phyloP scores from a whole-genome alignment of 2,329 filamentous ascomycete genomes.

The Neonectria neomacrospora region DNA sequence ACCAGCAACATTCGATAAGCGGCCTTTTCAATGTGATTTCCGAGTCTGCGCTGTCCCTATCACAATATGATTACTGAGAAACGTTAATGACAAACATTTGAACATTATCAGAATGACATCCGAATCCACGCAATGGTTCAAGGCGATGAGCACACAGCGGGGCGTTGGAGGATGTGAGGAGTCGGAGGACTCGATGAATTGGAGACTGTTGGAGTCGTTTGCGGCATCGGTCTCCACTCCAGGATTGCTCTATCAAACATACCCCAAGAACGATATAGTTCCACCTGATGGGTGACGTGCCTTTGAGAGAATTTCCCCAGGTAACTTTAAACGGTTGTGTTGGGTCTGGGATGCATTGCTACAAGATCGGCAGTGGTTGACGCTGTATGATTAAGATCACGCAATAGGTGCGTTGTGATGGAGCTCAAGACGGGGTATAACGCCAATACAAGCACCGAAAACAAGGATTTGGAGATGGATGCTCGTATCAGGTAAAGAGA shows the following conservation, averaged over 20 bases:
- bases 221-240: not conserved
- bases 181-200: not conserved
- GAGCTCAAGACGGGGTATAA: not conserved
- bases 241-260: not conserved
- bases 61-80: not conserved
- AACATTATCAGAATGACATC: not conserved
- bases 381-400: not conserved
- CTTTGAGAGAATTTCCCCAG: conserved; percentile 2
- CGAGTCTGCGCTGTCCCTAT: not conserved
- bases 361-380: not conserved
- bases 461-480: not conserved
- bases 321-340: not conserved
- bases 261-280: not conserved
- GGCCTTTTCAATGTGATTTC: not conserved
- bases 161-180: not conserved
- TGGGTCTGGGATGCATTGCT: not conserved
- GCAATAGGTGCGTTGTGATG: not conserved
- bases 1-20: not conserved
- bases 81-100: not conserved
- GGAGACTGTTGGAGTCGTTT: conserved; percentile 3
- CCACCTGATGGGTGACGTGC: not conserved
- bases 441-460: not conserved
- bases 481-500: not conserved
- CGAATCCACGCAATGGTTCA: not conserved
- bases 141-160: not conserved